These are phyloP conservation scores for Lachnellula hyalina DNA, from an alignment of 2,329 filamentous ascomycete species.

Conservation along the genomic window DNA sequence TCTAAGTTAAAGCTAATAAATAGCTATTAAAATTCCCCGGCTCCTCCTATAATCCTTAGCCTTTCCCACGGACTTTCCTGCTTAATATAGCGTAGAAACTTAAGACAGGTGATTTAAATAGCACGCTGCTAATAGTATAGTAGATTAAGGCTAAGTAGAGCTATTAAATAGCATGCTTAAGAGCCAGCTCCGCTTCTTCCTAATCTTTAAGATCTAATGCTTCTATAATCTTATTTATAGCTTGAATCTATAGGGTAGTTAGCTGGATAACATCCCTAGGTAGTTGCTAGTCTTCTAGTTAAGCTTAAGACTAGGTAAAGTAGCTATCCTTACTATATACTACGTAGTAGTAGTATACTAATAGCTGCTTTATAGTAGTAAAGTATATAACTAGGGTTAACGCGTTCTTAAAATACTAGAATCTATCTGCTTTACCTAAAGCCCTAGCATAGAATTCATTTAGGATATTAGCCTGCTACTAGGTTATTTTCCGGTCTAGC, in stretches of 20 bases:
- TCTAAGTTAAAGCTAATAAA: conserved; percentile 5
- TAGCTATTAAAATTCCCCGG: conserved; percentile 8
- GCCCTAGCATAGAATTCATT: conserved; percentile 12
- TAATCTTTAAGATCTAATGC: conserved; percentile 5
- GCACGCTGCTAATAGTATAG: conserved; percentile 4
- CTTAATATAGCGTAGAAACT: conserved; percentile 9
- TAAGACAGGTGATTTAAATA: conserved; percentile 9
- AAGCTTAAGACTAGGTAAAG: neutral
- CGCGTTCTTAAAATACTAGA: conserved; percentile 10
- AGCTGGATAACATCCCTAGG: conserved; percentile 2
- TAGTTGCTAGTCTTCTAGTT: neutral
- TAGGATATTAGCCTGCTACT: conserved; percentile 12
- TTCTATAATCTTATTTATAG: conserved; percentile 9
- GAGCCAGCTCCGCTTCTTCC: conserved; percentile 1
- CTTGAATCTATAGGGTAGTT: neutral
- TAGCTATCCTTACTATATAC: conserved; percentile 1
- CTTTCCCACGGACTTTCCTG: neutral
- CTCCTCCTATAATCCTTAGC: neutral
- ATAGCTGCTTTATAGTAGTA: conserved; percentile 11
- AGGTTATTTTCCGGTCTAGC: conserved; percentile 10
- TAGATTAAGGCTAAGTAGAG: conserved; percentile 14
- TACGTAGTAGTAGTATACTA: conserved; percentile 12
- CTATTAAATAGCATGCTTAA: conserved; percentile 10
- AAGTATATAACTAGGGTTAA: conserved; percentile 13
- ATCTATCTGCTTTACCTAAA: conserved; percentile 2